Evolutionary conservation across 2,329 filamentous ascomycete genomes (phyloP).

Genomic region (Fusarium nanum): DNA sequence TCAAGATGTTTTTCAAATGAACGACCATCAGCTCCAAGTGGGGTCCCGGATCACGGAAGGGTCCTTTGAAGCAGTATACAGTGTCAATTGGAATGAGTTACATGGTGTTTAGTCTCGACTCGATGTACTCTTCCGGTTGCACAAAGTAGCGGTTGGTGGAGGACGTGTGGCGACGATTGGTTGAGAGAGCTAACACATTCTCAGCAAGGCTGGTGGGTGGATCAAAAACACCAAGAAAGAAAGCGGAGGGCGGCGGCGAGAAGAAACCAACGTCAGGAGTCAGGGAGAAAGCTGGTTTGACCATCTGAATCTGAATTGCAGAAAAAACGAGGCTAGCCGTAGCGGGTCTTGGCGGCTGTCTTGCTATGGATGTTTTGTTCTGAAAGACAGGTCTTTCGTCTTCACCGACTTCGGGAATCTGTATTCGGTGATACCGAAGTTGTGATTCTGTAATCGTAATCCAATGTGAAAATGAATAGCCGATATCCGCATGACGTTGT

Average conservation of each 20-base stretch:
- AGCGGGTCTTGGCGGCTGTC: conserved; percentile 18
- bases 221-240: conserved; percentile 36
- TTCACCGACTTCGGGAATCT: conserved; percentile 25
- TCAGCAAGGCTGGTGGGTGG: conserved; percentile 38
- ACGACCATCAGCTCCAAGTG: conserved; percentile 19
- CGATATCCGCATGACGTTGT: conserved; percentile 10
- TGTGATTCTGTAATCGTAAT: not conserved
- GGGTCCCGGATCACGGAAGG: conserved; percentile 21
- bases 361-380: not conserved
- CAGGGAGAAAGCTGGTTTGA: conserved; percentile 15
- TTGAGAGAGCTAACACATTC: not conserved
- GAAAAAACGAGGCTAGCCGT: conserved; percentile 11
- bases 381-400: not conserved
- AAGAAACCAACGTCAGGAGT: not conserved
- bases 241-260: conserved; percentile 21
- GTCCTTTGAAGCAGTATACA: conserved; percentile 12
- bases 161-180: conserved; percentile 15
- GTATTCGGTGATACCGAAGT: conserved; percentile 22
- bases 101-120: conserved; percentile 14
- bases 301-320: not conserved
- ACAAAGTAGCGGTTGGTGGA: conserved; percentile 14
- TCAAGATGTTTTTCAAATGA: conserved; percentile 36
- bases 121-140: conserved; percentile 19
- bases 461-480: not conserved
- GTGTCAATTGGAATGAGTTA: conserved; percentile 8